Conservation (phyloP, 2,329 filamentous ascomycete species). For the Cladosporium phlei region DNA sequence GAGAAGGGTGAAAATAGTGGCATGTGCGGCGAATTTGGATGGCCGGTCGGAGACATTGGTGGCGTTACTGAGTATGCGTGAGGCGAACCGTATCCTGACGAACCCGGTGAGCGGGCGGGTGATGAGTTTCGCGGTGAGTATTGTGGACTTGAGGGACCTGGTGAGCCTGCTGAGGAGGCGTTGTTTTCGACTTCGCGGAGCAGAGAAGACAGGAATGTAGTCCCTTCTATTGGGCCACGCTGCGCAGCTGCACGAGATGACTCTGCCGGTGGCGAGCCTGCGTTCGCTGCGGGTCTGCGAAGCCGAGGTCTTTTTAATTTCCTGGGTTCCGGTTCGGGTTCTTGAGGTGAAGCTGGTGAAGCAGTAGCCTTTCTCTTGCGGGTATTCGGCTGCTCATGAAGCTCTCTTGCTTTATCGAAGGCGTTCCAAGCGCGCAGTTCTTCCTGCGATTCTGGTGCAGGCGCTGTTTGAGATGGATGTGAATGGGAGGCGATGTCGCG, state of each 20-base stretch:
- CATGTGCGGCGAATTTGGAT: slow-evolving; percentile 65
- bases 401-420: slow-evolving; percentile 76
- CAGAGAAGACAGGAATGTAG: slow-evolving; percentile 80
- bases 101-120: slow-evolving; percentile 56
- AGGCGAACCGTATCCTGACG: slow-evolving; percentile 36
- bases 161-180: slow-evolving; percentile 35
- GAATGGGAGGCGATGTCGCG: slow-evolving; percentile 52
- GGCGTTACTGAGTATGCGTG: slow-evolving; percentile 37
- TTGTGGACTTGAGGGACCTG: slow-evolving; percentile 31
- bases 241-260: slow-evolving; percentile 30
- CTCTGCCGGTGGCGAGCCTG: slow-evolving; percentile 34
- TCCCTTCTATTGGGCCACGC: slow-evolving; percentile 47
- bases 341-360: slow-evolving; percentile 63
- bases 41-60: slow-evolving; percentile 65
- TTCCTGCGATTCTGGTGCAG: slow-evolving; percentile 68
- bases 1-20: slow-evolving; percentile 55
- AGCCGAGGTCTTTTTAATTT: slow-evolving; percentile 77
- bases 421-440: slow-evolving; percentile 85
- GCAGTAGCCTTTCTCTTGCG: slow-evolving; percentile 76
- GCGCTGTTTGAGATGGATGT: slow-evolving; percentile 43
- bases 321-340: slow-evolving; percentile 62
- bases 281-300: slow-evolving; percentile 42
- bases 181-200: slow-evolving; percentile 77
- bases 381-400: slow-evolving; percentile 44
- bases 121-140: slow-evolving; percentile 51